These are phyloP conservation scores for Hypsizygus marmoreus DNA, from an alignment of 768 basidiomycete genomes.

Conservation along the genomic window DNA sequence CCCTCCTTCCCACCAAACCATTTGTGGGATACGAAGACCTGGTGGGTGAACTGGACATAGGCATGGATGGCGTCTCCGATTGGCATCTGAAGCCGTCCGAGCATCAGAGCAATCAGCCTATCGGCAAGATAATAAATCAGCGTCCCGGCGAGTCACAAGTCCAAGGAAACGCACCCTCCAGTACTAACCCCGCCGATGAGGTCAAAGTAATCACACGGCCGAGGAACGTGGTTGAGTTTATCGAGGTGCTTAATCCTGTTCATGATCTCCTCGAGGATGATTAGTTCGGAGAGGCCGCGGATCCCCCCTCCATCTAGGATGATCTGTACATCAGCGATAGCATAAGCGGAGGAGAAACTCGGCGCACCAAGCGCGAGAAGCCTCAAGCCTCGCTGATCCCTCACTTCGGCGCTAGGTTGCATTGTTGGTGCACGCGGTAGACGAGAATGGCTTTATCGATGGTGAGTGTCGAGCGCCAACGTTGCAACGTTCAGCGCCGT, in stretches of 20 bases:
- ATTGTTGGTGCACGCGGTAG: no score
- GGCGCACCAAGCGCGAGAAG: no score
- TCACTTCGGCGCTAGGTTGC: no score
- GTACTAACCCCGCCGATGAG: constrained; percentile 21
- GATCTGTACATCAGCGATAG: no score
- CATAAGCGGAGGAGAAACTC: no score
- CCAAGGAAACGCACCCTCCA: constrained; percentile 21
- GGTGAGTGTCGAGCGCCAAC: no score
- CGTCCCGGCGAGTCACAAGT: no score
- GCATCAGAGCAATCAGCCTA: constrained; percentile 4
- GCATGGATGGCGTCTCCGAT: background rate
- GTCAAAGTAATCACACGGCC: constrained; percentile 21
- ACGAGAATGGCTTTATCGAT: no score
- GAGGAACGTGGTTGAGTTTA: background rate
- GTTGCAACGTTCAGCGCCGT: no score
- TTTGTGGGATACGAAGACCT: background rate
- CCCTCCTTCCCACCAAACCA: background rate
- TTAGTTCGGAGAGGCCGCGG: constrained; percentile 14
- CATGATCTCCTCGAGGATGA: constrained; percentile 18
- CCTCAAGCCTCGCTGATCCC: no score
- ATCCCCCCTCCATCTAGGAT: constrained; percentile 20
- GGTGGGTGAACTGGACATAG: background rate
- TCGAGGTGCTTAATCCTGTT: constrained; percentile 5
- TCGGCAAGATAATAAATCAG: no score
- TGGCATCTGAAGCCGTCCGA: background rate